These are phyloP conservation scores for Schizophyllum commune DNA, from an alignment of 1,284 basidiomycete species.

Conservation along the genomic window DNA sequence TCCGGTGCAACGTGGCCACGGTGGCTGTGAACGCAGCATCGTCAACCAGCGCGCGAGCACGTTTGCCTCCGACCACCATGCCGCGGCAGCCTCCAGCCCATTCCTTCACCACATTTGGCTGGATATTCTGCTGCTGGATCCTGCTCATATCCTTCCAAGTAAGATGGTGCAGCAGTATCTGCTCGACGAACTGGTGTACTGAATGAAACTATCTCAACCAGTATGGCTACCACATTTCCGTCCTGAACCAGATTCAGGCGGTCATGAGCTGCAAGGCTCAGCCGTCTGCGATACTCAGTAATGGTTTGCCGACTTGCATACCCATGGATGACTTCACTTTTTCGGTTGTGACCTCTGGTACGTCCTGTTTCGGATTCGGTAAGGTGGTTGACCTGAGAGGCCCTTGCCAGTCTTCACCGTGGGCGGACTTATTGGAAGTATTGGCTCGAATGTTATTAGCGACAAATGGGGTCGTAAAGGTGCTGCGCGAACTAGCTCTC, in stretches of 20 bases:
- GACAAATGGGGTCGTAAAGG: conserved; percentile 62
- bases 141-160: conserved; percentile 61
- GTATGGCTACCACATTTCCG: conserved; percentile 82
- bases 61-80: not conserved
- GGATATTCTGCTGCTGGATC: conserved; percentile 55
- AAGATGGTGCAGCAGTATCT: conserved; percentile 2
- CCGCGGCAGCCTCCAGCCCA: not conserved
- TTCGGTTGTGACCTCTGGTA: conserved; percentile 66
- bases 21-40: not conserved
- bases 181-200: not conserved
- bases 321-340: conserved; percentile 71
- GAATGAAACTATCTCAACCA: conserved; percentile 17
- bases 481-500: conserved; percentile 51
- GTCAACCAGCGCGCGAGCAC: not conserved
- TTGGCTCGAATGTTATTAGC: conserved; percentile 64
- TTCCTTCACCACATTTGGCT: conserved; percentile 53
- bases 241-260: conserved; percentile 80
- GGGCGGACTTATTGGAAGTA: conserved; percentile 80
- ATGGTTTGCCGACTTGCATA: conserved; percentile 59
- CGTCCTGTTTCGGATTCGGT: not conserved
- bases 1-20: not conserved
- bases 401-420: conserved; percentile 61
- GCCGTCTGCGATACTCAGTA: conserved; percentile 16
- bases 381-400: not conserved
- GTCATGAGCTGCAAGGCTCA: conserved; percentile 59